Percentiles rank a stretch among this genome's conserved stretches.
phyloP scores from a whole-genome alignment of 176 grass and related monocot genomes.

The Musa itinerans region DNA sequence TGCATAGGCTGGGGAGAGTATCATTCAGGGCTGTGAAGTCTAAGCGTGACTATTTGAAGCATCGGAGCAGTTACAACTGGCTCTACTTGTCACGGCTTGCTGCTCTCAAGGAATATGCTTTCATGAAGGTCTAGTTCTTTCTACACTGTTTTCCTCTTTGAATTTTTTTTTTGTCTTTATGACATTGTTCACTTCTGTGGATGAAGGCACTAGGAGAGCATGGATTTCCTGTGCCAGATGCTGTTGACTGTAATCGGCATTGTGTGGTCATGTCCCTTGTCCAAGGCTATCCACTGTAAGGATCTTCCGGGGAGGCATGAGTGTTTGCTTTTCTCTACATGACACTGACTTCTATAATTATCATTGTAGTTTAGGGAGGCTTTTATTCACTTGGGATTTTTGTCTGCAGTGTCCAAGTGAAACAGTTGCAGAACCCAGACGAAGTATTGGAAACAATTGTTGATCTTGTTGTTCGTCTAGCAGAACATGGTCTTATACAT shows the following conservation, averaged over 20 bases:
- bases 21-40: constrained; percentile 95
- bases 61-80: constrained; percentile 80
- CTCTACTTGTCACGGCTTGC: constrained; percentile 77
- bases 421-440: constrained; percentile 68
- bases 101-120: constrained; percentile 84
- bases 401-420: constrained; percentile 71
- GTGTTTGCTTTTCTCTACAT: background rate
- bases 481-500: constrained; percentile 94
- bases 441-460: constrained; percentile 81
- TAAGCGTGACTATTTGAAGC: constrained; percentile 85
- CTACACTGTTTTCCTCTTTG: background rate
- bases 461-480: constrained; percentile 68
- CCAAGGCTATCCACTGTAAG: constrained; percentile 90
- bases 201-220: constrained; percentile 80
- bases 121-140: constrained; percentile 56
- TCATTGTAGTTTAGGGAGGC: background rate
- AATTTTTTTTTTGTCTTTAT: background rate
- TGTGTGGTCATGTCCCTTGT: constrained; percentile 95
- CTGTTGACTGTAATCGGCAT: constrained; percentile 83
- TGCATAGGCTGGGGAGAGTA: constrained; percentile 88
- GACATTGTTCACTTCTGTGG: constrained; percentile 9
- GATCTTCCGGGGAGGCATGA: background rate
- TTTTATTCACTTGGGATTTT: background rate
- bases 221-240: constrained; percentile 78
- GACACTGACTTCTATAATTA: background rate